phyloP scores from a whole-genome alignment of 768 basidiomycete species.

The Mycena vitilis region DNA sequence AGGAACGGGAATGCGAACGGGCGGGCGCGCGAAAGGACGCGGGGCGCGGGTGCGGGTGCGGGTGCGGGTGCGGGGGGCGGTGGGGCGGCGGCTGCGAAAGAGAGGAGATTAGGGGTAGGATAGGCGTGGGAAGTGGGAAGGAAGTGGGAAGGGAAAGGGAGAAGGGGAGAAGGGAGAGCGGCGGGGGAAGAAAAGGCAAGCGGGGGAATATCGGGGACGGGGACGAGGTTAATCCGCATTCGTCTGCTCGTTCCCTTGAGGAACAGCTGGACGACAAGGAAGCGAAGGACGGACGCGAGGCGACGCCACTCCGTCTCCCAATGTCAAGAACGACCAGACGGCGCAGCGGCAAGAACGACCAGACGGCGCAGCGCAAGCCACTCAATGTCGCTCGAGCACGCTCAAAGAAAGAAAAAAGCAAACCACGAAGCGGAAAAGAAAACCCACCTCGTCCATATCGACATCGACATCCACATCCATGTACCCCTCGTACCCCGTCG shows the following conservation, averaged over 20 bases:
- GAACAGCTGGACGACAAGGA: not conserved
- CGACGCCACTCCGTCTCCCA: not conserved
- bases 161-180: no score
- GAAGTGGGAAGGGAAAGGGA: no score
- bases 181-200: no score
- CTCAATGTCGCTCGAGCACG: no score
- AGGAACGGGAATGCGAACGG: conserved; percentile 10
- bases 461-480: conserved; percentile 14
- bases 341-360: no score
- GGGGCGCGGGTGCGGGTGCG: conserved; percentile 8
- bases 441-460: conserved; percentile 23
- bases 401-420: no score
- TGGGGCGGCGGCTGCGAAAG: not conserved
- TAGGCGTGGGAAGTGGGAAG: no score
- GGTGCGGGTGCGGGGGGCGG: not conserved
- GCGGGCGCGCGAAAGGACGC: conserved; percentile 28
- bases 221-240: no score
- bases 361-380: no score
- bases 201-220: no score
- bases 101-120: no score
- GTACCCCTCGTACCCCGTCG: conserved; percentile 72
- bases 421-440: not conserved
- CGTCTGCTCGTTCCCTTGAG: no score
- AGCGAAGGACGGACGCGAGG: not conserved
- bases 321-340: not conserved